Conservation (phyloP, 352 stramenopile species). For the Phytophthora lateralis region DNA sequence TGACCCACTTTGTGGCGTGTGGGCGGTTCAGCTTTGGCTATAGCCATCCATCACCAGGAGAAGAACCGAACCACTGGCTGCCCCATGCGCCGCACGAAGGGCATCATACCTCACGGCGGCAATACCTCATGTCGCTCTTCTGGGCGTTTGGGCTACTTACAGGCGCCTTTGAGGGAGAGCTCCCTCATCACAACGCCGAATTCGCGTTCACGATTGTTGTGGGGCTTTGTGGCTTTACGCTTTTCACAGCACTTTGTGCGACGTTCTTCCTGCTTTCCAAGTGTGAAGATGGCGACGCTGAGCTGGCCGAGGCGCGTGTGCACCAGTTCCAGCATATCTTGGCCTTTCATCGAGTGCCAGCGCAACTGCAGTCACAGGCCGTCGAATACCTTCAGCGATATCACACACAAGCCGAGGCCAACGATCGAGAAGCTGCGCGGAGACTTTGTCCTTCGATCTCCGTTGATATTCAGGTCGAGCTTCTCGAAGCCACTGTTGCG, state of each 20-base stretch:
- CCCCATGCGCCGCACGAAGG: slow-evolving; percentile 29
- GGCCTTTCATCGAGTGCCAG: slow-evolving; percentile 65
- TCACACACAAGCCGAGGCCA: slow-evolving; percentile 64
- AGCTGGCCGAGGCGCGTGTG: slow-evolving; percentile 63
- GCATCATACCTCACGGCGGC: slow-evolving; percentile 11
- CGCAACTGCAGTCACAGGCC: slow-evolving; percentile 49
- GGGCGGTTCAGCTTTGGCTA: slow-evolving; percentile 59
- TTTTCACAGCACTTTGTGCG: slow-evolving; percentile 76
- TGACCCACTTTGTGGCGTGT: slow-evolving; percentile 66
- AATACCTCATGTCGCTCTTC: slow-evolving; percentile 69
- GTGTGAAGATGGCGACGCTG: slow-evolving; percentile 58
- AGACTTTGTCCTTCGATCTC: slow-evolving; percentile 72
- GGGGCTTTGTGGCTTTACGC: slow-evolving; percentile 58
- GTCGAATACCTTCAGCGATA: slow-evolving; percentile 75
- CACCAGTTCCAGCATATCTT: slow-evolving; percentile 75
- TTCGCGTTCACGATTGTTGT: slow-evolving; percentile 73
- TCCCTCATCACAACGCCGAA: slow-evolving; percentile 50
- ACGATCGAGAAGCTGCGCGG: slow-evolving; percentile 63
- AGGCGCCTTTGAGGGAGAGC: slow-evolving; percentile 60
- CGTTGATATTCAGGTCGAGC: slow-evolving; percentile 70
- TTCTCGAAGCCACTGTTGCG: slow-evolving; percentile 57
- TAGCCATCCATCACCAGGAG: slow-evolving; percentile 19
- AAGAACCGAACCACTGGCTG: slow-evolving; percentile 55
- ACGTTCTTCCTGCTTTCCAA: slow-evolving; percentile 81
- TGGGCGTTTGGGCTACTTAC: slow-evolving; percentile 72